Evolutionary conservation across 2,329 filamentous ascomycete genomes (phyloP), one percentile per base, ranked within the genome.

Genomic region (Paraconiothyrium sp.): DNA sequence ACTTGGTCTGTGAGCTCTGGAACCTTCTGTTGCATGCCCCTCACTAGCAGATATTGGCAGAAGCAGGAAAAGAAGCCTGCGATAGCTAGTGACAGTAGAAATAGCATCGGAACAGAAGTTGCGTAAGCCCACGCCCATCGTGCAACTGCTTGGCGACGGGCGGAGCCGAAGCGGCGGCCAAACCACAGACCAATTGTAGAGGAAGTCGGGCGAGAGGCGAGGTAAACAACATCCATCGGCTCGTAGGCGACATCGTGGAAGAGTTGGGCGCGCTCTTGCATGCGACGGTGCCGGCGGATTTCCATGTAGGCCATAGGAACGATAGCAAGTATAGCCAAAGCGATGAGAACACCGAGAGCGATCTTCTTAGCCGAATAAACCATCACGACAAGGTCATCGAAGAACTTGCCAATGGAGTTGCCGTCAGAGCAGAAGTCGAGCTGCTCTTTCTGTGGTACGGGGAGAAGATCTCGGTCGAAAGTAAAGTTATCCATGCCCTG

Each of bases 361-460:
- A 90, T 86, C 63, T 89, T 92, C 72, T 89, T 88, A 50, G 92
- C 91, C 22, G 86, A 85, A 57, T 84, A 80, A n/a, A 90, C 87
- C 48, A 93, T 83, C 30, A 87, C 80, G 54, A 88, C 87, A 1
- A 98, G 83, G 13, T 84, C 84, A 59, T 89, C 82, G 78, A 99
- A 99, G 83, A 98, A 98, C 66, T 89, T 84, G 73, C 90, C 88
- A 78, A 99, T 91, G 35, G 87, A 88, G 67, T 92, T 86, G 79
- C 95, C 93, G 74, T 93, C 88, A 46, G 92, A 92, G 82, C 95
- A 99, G 81, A 99, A 98, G 0, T 86, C 90, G 57, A 99, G 84
- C 41, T 88, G 82, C 78, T 96, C 86, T 81, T 97, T 97, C 69
- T 90, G 82, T 1, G 95, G 93, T 2, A 97, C 85, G 0, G 94